These are phyloP conservation scores for Verticillium alfalfae DNA, from an alignment of 2,329 filamentous ascomycete genomes.

Conservation along the genomic window DNA sequence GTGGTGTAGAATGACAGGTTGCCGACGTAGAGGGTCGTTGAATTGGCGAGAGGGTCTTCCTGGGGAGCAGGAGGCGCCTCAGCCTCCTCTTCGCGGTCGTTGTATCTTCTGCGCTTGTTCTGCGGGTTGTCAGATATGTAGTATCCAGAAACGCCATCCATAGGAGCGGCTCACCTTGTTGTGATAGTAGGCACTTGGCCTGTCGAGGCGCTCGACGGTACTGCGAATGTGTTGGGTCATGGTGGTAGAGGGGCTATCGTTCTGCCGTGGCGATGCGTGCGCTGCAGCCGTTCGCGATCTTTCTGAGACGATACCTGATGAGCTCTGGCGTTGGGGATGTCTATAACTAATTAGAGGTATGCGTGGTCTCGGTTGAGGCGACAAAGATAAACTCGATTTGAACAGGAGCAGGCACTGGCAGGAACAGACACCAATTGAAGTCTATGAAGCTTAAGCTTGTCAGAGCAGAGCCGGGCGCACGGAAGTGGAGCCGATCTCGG, in stretches of 20 bases:
- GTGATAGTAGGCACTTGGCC: conserved; percentile 88
- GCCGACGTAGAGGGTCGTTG: conserved; percentile 94
- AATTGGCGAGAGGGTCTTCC: conserved; percentile 72
- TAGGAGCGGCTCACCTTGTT: conserved; percentile 57
- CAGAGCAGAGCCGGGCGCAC: neutral
- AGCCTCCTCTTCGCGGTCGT: conserved; percentile 54
- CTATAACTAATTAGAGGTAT: too few species aligned
- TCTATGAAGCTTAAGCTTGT: neutral
- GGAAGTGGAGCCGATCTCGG: neutral
- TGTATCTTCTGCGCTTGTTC: conserved; percentile 63
- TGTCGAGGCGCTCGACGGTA: conserved; percentile 89
- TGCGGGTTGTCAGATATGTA: conserved; percentile 22
- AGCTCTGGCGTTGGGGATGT: too few species aligned
- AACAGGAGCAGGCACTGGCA: neutral
- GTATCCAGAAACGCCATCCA: neutral
- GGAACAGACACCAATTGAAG: neutral
- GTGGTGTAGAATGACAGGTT: conserved; percentile 99
- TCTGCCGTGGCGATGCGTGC: neutral
- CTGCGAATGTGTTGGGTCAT: conserved; percentile 48
- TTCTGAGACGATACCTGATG: too few species aligned
- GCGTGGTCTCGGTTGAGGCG: too few species aligned
- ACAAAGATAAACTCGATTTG: too few species aligned
- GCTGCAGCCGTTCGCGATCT: neutral
- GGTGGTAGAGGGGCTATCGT: conserved; percentile 6
- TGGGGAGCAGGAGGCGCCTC: conserved; percentile 16